phyloP scores from a whole-genome alignment of 495 filamentous ascomycete genomes.

The Xylaria sp. region DNA sequence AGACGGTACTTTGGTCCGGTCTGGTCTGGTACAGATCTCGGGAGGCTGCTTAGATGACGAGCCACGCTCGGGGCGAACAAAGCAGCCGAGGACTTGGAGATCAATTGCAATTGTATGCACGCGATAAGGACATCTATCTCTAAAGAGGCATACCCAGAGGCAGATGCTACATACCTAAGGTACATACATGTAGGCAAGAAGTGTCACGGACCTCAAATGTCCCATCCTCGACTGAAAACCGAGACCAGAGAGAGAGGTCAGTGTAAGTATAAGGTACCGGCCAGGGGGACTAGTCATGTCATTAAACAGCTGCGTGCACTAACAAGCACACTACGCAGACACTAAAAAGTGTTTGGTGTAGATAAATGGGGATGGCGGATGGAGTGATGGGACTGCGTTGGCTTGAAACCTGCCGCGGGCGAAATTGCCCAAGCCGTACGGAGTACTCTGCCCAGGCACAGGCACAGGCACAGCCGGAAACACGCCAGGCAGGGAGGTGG shows the following conservation, averaged over 20 bases:
- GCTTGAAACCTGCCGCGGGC: slow-evolving; percentile 5
- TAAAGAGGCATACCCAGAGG: no score
- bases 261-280: no score
- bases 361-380: slow-evolving; percentile 7
- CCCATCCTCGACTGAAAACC: not conserved
- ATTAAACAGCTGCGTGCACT: not conserved
- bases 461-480: no score
- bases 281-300: not conserved
- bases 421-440: not conserved
- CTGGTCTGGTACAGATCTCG: slow-evolving; percentile 19
- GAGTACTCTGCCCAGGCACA: not conserved
- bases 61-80: not conserved
- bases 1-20: not conserved
- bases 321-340: not conserved
- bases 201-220: not conserved
- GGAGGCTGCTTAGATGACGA: slow-evolving; percentile 4
- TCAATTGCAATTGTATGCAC: not conserved
- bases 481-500: no score
- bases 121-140: no score
- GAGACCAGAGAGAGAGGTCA: no score
- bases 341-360: not conserved
- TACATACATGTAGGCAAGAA: no score
- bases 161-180: not conserved
- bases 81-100: not conserved
- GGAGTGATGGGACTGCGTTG: not conserved